Evolutionary conservation across 306 rosid species (phyloP).

Genomic region (Canavalia ensiformis): DNA sequence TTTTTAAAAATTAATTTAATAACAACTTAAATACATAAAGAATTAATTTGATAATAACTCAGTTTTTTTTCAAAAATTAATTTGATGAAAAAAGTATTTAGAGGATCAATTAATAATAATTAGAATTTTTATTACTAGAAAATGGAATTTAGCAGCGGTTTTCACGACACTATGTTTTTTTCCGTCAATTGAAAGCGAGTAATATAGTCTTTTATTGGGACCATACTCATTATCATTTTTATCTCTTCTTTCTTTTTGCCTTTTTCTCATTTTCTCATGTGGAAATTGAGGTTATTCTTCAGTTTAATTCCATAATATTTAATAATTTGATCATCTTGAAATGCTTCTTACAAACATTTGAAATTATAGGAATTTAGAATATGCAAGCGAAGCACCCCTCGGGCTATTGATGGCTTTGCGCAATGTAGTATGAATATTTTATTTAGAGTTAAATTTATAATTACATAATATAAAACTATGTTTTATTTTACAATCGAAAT

Average conservation of each 20-base stretch:
- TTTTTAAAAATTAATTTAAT: too few relatives aligned
- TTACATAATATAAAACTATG: neutral
- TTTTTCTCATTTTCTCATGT: neutral
- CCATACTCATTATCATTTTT: neutral
- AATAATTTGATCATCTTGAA: neutral
- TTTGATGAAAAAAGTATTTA: too few relatives aligned
- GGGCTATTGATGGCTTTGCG: neutral
- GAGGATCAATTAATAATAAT: too few relatives aligned
- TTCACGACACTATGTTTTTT: too few relatives aligned
- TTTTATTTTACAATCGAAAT: slow-evolving; percentile 12
- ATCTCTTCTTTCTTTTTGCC: neutral
- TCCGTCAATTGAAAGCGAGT: too few relatives aligned
- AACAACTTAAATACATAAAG: too few relatives aligned
- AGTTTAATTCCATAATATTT: neutral
- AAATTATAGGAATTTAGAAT: neutral
- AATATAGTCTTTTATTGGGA: too few relatives aligned
- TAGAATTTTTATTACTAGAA: too few relatives aligned
- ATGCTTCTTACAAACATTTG: neutral
- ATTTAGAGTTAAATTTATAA: slow-evolving; percentile 5
- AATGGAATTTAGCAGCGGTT: too few relatives aligned
- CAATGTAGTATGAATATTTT: neutral
- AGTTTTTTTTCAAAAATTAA: too few relatives aligned
- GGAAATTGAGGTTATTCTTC: slow-evolving; percentile 27
- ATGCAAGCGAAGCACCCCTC: slow-evolving; percentile 1
- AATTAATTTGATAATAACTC: too few relatives aligned